Evolutionary conservation across 768 basidiomycete genomes (phyloP).

Genomic region (Suillus alpinus): DNA sequence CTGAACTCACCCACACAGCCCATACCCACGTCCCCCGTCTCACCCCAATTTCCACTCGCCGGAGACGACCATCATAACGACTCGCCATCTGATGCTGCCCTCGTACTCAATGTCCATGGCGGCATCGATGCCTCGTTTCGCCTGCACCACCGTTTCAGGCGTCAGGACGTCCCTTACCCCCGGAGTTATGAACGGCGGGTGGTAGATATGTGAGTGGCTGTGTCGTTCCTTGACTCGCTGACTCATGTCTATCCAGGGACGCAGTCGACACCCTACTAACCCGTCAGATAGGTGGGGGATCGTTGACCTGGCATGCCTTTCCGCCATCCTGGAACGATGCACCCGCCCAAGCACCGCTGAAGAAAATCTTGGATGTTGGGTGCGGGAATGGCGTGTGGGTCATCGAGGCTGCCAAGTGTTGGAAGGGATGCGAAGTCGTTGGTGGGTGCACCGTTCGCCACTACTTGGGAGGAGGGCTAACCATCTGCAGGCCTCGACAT

Average conservation of each 20-base stretch:
- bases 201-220: constrained; percentile 59
- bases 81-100: neutral
- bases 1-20: neutral
- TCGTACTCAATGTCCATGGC: constrained; percentile 29
- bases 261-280: constrained; percentile 64
- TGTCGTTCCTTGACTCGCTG: neutral
- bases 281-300: constrained; percentile 52
- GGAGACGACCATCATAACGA: neutral
- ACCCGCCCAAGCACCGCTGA: neutral
- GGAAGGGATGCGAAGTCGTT: constrained; percentile 45
- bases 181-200: constrained; percentile 61
- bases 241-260: constrained; percentile 43
- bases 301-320: constrained; percentile 58
- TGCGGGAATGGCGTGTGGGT: constrained; percentile 81
- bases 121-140: constrained; percentile 27
- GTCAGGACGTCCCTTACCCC: constrained; percentile 63
- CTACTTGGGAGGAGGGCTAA: neutral
- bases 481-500: constrained; percentile 63
- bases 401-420: constrained; percentile 56
- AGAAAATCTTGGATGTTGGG: constrained; percentile 57
- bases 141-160: constrained; percentile 54
- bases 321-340: constrained; percentile 18
- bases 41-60: neutral
- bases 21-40: neutral
- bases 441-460: neutral